Evolutionary conservation across 2,329 filamentous ascomycete species (phyloP).

Genomic region (Aureobasidium lini): DNA sequence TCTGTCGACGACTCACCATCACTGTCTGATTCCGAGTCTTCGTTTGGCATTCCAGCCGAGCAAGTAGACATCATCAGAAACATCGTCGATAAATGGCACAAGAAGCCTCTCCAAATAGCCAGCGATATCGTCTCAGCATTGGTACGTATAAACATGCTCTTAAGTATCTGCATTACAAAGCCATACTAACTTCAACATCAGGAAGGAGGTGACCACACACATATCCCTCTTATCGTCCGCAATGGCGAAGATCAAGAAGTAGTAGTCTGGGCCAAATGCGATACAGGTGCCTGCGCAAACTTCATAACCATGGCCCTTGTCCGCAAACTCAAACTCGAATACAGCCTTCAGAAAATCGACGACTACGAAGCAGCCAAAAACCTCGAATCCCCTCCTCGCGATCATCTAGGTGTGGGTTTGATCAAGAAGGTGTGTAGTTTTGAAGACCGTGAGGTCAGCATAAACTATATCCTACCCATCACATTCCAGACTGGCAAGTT

Average conservation of each 20-base stretch:
- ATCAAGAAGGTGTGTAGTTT: conserved; percentile 10
- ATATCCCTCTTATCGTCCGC: conserved; percentile 18
- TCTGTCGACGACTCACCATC: background rate
- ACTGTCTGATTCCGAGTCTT: background rate
- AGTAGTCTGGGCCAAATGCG: conserved; percentile 21
- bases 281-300: conserved; percentile 20
- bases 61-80: conserved; percentile 15
- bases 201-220: conserved; percentile 16
- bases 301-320: conserved; percentile 16
- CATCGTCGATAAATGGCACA: conserved; percentile 18
- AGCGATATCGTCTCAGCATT: conserved; percentile 16
- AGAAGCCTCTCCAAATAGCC: conserved; percentile 17
- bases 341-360: background rate
- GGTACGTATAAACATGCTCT: background rate
- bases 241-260: conserved; percentile 15
- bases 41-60: conserved; percentile 2
- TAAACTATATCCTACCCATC: background rate
- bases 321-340: conserved; percentile 9
- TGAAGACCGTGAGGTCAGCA: conserved; percentile 1
- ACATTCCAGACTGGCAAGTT: conserved; percentile 40
- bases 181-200: background rate
- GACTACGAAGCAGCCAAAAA: background rate
- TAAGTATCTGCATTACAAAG: background rate
- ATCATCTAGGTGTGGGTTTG: conserved; percentile 4
- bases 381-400: background rate